phyloP scores from a whole-genome alignment of 2,329 filamentous ascomycete genomes.

The Leptodontidium sp. region DNA sequence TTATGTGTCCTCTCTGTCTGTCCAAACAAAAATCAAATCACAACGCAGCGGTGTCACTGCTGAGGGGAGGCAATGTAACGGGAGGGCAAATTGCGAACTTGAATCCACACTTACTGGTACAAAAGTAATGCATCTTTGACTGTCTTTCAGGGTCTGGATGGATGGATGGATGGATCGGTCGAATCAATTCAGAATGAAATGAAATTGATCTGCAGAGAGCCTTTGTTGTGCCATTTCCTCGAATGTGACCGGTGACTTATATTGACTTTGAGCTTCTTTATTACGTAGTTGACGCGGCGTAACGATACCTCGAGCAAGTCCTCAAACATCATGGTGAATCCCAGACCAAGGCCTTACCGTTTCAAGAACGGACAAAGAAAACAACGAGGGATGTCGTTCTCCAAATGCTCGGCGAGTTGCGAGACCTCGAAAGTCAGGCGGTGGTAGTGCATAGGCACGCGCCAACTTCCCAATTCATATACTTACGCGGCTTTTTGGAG shows the following conservation, averaged over 20 bases:
- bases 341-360: too few relatives aligned
- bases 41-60: not conserved
- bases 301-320: not conserved
- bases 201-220: conserved; percentile 18
- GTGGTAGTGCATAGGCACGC: too few relatives aligned
- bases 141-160: not conserved
- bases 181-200: conserved; percentile 1
- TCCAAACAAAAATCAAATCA: not conserved
- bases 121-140: not conserved
- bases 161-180: not conserved
- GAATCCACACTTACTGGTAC: not conserved
- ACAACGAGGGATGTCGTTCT: too few relatives aligned
- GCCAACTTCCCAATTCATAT: too few relatives aligned
- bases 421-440: too few relatives aligned
- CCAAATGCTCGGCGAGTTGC: too few relatives aligned
- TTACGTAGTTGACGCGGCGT: not conserved
- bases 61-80: not conserved
- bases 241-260: not conserved
- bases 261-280: not conserved
- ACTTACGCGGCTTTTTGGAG: too few relatives aligned
- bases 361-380: too few relatives aligned
- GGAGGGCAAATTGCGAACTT: conserved; percentile 1
- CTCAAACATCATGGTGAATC: too few relatives aligned
- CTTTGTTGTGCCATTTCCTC: not conserved
- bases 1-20: not conserved